A percentile compares a stretch with the other conserved stretches of the same genome.
Conservation (phyloP, 2,329 filamentous ascomycete species). For the Colletotrichum sp. region DNA sequence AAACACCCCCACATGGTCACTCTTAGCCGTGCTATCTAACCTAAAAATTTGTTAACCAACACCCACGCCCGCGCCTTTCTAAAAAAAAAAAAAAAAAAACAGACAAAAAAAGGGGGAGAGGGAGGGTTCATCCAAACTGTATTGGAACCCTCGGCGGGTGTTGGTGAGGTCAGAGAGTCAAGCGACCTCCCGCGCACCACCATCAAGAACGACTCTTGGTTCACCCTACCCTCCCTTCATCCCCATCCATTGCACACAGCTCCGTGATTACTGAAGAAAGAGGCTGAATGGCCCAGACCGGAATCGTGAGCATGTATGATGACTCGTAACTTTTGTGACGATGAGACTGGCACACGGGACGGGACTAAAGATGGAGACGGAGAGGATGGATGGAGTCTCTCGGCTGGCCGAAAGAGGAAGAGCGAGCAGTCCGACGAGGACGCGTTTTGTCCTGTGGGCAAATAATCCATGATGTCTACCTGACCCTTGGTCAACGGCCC, state of each 20-base stretch:
- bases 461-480: neutral
- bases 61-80: too few relatives aligned
- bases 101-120: neutral
- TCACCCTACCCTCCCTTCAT: neutral
- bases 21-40: too few relatives aligned
- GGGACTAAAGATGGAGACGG: neutral
- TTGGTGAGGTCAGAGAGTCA: neutral
- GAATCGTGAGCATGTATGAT: neutral
- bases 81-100: neutral
- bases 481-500: neutral
- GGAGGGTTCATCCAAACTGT: neutral
- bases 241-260: neutral
- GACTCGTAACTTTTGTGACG: constrained; percentile 4
- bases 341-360: neutral
- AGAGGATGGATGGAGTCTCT: neutral
- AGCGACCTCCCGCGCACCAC: neutral
- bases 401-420: constrained; percentile 2
- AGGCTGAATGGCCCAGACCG: neutral
- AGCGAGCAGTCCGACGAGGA: neutral
- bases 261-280: neutral
- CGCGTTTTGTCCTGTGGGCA: neutral
- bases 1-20: too few relatives aligned
- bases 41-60: too few relatives aligned
- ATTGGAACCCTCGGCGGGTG: neutral
- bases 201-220: neutral